Evolutionary conservation across 768 basidiomycete genomes (phyloP).

Genomic region (Boletus vinaceobasis): DNA sequence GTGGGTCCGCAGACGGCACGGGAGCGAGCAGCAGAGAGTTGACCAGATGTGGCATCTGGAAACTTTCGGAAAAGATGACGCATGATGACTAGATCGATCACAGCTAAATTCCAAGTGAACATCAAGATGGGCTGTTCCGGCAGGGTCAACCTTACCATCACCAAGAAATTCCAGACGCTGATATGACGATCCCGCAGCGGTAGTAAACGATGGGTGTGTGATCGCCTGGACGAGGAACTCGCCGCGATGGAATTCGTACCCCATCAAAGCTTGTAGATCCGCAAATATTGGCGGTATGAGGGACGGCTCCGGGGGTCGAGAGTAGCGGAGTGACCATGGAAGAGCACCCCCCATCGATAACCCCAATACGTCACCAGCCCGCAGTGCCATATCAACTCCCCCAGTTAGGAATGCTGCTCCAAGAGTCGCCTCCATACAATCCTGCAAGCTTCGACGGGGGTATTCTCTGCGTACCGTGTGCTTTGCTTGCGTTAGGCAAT

Average conservation of each 20-base stretch:
- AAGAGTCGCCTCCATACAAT: constrained; percentile 84
- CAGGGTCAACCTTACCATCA: constrained; percentile 58
- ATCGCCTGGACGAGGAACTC: constrained; percentile 70
- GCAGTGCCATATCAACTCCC: constrained; percentile 66
- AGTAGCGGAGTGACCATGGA: constrained; percentile 66
- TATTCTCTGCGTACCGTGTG: constrained; percentile 43
- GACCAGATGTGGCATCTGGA: constrained; percentile 68
- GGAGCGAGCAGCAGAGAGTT: constrained; percentile 68
- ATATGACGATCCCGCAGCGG: constrained; percentile 58
- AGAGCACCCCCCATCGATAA: constrained; percentile 69
- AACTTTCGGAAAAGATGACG: constrained; percentile 69
- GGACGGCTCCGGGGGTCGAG: constrained; percentile 28
- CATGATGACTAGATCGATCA: constrained; percentile 70
- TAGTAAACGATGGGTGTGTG: constrained; percentile 78
- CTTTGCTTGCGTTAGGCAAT: constrained; percentile 24
- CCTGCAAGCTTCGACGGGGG: constrained; percentile 72
- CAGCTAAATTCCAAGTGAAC: constrained; percentile 40
- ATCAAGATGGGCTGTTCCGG: neutral
- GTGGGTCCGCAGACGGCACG: constrained; percentile 73
- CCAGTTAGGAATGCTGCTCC: constrained; percentile 76
- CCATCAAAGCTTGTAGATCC: constrained; percentile 58
- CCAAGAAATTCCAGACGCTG: constrained; percentile 88
- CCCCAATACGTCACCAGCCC: constrained; percentile 59
- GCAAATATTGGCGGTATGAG: constrained; percentile 47
- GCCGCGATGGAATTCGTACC: constrained; percentile 66